Conservation (phyloP, 768 basidiomycete species). For the Flagelloscypha sp. region DNA sequence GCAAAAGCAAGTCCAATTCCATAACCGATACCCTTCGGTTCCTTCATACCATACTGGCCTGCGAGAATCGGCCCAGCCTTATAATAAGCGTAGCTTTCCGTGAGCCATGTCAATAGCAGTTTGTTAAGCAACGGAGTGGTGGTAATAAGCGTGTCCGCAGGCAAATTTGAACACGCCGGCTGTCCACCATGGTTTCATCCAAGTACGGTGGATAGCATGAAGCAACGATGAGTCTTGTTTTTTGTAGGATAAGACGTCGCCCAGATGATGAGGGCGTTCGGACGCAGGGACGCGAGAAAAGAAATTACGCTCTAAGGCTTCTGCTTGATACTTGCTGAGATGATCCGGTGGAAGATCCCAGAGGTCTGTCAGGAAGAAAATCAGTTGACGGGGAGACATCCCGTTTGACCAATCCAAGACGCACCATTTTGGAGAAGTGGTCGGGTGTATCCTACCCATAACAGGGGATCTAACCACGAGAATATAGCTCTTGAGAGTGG, state of each 20-base stretch:
- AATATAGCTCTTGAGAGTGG: constrained; percentile 41
- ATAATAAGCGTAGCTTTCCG: constrained; percentile 36
- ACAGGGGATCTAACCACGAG: constrained; percentile 47
- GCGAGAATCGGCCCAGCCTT: constrained; percentile 24
- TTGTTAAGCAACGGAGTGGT: constrained; percentile 54
- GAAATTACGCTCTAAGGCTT: constrained; percentile 36
- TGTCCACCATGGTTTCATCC: constrained; percentile 37
- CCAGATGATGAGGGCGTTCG: constrained; percentile 27
- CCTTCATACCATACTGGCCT: constrained; percentile 17
- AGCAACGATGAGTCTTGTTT: constrained; percentile 43
- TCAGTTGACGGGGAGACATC: neutral
- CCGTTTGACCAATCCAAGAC: constrained; percentile 1
- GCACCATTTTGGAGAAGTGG: constrained; percentile 50
- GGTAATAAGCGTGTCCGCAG: constrained; percentile 38
- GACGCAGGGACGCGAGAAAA: constrained; percentile 43
- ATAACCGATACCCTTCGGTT: constrained; percentile 46
- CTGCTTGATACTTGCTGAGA: constrained; percentile 30
- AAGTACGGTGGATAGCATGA: constrained; percentile 37
- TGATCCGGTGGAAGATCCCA: constrained; percentile 38
- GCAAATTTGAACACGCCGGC: constrained; percentile 42
- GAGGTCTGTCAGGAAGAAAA: constrained; percentile 31
- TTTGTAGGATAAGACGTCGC: constrained; percentile 6
- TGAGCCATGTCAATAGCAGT: constrained; percentile 51
- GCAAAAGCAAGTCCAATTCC: constrained; percentile 54
- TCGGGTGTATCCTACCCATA: constrained; percentile 50